phyloP scores from a whole-genome alignment of 257 asterid species.

The Scutellaria galericulata region DNA sequence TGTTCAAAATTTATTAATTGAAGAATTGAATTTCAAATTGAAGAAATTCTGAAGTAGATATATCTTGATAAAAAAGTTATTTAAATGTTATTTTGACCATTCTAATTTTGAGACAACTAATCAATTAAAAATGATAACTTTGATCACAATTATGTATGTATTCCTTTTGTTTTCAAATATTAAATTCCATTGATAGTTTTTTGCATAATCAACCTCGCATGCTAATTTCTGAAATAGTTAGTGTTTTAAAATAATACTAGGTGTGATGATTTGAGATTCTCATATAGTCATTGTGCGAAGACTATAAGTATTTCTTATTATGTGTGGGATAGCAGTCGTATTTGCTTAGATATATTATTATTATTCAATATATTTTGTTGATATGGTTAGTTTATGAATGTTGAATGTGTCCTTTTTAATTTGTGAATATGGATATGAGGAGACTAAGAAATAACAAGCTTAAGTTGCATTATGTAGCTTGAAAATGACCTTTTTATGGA shows the following conservation, averaged over 20 bases:
- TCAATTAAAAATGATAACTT: no score
- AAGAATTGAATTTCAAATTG: no score
- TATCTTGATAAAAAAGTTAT: no score
- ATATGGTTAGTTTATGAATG: not conserved
- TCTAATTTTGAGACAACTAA: no score
- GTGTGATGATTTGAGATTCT: conserved; percentile 18
- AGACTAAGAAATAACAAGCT: conserved; percentile 13
- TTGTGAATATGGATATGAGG: not conserved
- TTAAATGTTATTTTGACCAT: no score
- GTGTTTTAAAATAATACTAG: not conserved
- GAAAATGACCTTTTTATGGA: conserved; percentile 31
- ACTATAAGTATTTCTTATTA: not conserved
- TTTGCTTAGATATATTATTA: no score
- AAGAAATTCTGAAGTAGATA: no score
- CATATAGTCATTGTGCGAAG: not conserved
- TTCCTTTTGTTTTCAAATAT: not conserved
- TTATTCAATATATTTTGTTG: not conserved
- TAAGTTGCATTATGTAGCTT: conserved; percentile 21
- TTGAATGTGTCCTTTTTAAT: not conserved
- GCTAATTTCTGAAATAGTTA: conserved; percentile 20
- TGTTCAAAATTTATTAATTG: no score
- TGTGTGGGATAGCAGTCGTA: not conserved
- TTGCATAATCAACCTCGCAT: conserved; percentile 22
- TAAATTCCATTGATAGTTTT: not conserved
- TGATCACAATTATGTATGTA: no score